Evolutionary conservation across 768 basidiomycete genomes (phyloP).

Genomic region (Kwoniella heveanensis): DNA sequence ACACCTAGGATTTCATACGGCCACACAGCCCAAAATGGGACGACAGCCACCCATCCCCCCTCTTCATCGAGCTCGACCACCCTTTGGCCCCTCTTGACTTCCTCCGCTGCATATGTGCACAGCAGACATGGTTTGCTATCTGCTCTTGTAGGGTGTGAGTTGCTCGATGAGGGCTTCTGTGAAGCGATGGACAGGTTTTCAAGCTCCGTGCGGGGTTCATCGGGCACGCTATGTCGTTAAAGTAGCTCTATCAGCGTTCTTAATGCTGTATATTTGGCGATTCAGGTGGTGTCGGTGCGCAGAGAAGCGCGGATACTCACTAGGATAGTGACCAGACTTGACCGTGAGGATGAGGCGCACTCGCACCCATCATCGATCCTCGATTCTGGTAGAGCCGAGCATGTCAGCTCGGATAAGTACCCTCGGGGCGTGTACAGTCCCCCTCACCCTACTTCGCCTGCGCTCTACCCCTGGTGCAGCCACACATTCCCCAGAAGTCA

Average conservation of each 20-base stretch:
- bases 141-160: conserved; percentile 48
- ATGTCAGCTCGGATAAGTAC: neutral
- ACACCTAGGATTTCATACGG: conserved; percentile 75
- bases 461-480: no score
- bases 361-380: conserved; percentile 92
- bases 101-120: conserved; percentile 77
- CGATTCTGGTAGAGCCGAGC: conserved; percentile 66
- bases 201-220: conserved; percentile 65
- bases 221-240: conserved; percentile 31
- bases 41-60: conserved; percentile 79
- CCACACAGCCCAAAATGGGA: conserved; percentile 96
- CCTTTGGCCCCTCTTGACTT: conserved; percentile 64
- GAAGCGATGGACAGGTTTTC: conserved; percentile 58
- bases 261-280: no score
- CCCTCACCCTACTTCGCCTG: neutral
- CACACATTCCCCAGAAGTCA: no score
- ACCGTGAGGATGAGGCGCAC: conserved; percentile 91
- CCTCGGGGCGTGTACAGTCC: neutral
- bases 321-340: conserved; percentile 57
- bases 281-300: neutral
- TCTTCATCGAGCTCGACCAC: conserved; percentile 59
- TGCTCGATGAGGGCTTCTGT: conserved; percentile 56
- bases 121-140: conserved; percentile 63
- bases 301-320: neutral
- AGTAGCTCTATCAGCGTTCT: neutral